phyloP scores from a whole-genome alignment of 2,329 filamentous ascomycete species.

The Arthrinium puccinioides region DNA sequence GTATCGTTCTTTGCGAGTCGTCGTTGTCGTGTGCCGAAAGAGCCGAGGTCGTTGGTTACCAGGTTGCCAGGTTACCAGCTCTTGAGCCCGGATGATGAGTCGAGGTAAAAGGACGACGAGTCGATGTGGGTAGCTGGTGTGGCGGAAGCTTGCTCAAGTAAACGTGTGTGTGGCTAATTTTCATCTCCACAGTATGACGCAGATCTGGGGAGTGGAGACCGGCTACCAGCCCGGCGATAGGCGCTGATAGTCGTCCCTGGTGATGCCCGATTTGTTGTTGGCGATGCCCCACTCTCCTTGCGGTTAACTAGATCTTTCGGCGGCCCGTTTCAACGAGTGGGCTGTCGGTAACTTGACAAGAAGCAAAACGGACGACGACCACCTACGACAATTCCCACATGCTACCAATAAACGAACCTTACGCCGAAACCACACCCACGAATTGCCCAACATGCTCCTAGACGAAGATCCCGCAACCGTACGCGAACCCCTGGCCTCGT shows the following conservation, averaged over 20 bases:
- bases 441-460: slow-evolving; percentile 67
- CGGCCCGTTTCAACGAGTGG: neutral
- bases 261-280: slow-evolving; percentile 20
- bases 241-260: slow-evolving; percentile 18
- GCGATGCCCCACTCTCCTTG: slow-evolving; percentile 12
- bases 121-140: neutral
- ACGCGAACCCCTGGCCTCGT: slow-evolving; percentile 24
- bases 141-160: slow-evolving; percentile 2
- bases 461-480: slow-evolving; percentile 88
- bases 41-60: too few species aligned
- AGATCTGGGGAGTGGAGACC: too few species aligned
- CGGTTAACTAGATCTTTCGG: slow-evolving; percentile 1
- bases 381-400: neutral
- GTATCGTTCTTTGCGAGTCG: too few species aligned
- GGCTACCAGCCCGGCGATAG: slow-evolving; percentile 4
- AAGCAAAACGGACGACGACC: neutral
- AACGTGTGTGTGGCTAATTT: neutral
- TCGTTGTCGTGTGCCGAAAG: too few species aligned
- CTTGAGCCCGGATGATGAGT: neutral
- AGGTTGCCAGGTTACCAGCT: too few species aligned
- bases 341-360: neutral
- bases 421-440: neutral
- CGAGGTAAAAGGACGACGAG: neutral
- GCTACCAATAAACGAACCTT: neutral
- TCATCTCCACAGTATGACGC: slow-evolving; percentile 15